Conservation (phyloP, 1,284 basidiomycete genomes). For the Lentinus polychrous region DNA sequence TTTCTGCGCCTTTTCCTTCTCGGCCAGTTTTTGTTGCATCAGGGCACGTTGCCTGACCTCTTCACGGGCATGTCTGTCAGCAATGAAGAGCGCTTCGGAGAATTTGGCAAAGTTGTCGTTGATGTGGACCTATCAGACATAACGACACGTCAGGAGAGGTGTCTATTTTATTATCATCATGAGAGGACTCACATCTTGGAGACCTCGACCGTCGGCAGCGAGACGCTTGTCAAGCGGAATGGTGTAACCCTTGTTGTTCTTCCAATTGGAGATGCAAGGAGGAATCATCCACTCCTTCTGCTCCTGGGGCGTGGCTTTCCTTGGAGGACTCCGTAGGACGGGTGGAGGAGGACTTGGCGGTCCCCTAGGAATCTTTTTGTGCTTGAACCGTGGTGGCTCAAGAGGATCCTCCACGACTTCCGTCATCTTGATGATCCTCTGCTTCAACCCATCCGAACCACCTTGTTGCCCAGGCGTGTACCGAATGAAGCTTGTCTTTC, state of each 20-base stretch:
- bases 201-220: conserved; percentile 93
- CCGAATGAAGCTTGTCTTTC: conserved; percentile 83
- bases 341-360: conserved; percentile 96
- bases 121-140: conserved; percentile 71
- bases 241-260: conserved; percentile 99
- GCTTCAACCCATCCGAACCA: conserved; percentile 66
- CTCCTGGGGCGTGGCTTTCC: conserved; percentile 93
- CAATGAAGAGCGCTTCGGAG: conserved; percentile 92
- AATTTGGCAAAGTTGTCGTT: conserved; percentile 99
- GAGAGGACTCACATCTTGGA: conserved; percentile 82
- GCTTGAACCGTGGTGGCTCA: conserved; percentile 95
- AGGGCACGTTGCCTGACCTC: conserved; percentile 94
- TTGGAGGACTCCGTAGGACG: conserved; percentile 92
- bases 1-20: conserved; percentile 96
- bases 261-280: conserved; percentile 99
- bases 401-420: conserved; percentile 96
- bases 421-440: conserved; percentile 98
- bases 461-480: conserved; percentile 93
- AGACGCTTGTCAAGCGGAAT: conserved; percentile 98
- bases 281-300: conserved; percentile 99
- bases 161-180: background rate
- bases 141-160: background rate
- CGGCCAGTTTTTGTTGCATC: conserved; percentile 97
- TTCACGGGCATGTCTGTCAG: conserved; percentile 97
- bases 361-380: conserved; percentile 96